phyloP scores from a whole-genome alignment of 352 stramenopile genomes.

The Elongisporangium prolatum region DNA sequence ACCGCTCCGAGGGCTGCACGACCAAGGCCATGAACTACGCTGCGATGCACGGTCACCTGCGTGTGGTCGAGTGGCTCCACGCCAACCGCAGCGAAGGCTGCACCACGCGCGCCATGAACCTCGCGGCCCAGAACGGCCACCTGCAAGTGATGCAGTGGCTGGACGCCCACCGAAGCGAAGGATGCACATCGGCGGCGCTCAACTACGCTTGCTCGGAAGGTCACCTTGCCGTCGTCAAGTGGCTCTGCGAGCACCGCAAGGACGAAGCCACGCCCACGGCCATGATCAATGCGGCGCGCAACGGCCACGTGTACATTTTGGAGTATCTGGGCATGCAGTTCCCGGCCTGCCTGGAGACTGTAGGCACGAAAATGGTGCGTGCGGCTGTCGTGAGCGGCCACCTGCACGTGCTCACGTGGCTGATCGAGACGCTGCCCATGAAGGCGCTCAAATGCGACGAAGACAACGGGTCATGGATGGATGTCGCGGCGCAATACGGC shows the following conservation, averaged over 20 bases:
- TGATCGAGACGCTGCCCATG: slow-evolving; percentile 51
- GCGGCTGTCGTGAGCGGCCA: slow-evolving; percentile 57
- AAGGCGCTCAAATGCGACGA: slow-evolving; percentile 68
- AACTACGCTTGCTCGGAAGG: slow-evolving; percentile 52
- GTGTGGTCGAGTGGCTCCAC: slow-evolving; percentile 58
- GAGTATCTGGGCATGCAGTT: slow-evolving; percentile 44
- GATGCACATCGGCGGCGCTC: slow-evolving; percentile 61
- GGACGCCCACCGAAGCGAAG: slow-evolving; percentile 53
- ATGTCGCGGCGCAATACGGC: slow-evolving; percentile 63
- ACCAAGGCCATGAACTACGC: slow-evolving; percentile 62
- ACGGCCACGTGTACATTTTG: slow-evolving; percentile 54
- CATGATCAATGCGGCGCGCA: slow-evolving; percentile 54
- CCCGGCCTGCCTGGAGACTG: slow-evolving; percentile 39
- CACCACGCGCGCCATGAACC: slow-evolving; percentile 57
- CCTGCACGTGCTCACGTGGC: slow-evolving; percentile 47
- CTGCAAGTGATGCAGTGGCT: slow-evolving; percentile 66
- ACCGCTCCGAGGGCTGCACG: slow-evolving; percentile 57
- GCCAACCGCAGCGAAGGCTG: slow-evolving; percentile 34
- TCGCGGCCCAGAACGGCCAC: slow-evolving; percentile 56
- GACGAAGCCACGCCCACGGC: slow-evolving; percentile 44
- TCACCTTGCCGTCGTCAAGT: slow-evolving; percentile 52
- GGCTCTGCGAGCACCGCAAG: slow-evolving; percentile 43
- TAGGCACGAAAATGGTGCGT: slow-evolving; percentile 59
- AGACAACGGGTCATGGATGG: slow-evolving; percentile 58
- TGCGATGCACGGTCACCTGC: slow-evolving; percentile 45